These are phyloP conservation scores for Oldenlandia corymbosa DNA, from an alignment of 257 asterid species.

Conservation along the genomic window DNA sequence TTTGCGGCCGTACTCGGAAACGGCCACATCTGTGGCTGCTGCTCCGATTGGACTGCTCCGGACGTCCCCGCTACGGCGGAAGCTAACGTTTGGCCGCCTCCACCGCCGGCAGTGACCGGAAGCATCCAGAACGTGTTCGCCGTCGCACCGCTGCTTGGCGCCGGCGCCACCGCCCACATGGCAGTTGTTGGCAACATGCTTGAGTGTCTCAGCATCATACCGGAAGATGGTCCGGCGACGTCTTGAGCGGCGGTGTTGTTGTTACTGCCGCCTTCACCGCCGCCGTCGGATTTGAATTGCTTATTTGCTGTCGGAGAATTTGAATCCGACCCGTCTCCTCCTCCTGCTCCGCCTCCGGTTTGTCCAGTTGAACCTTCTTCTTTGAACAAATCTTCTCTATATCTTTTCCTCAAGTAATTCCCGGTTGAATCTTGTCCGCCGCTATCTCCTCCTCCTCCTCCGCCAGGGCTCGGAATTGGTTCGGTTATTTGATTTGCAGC, in stretches of 20 bases:
- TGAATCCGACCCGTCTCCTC: constrained; percentile 26
- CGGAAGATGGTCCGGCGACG: constrained; percentile 29
- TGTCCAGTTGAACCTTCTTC: constrained; percentile 41
- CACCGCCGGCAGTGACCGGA: constrained; percentile 35
- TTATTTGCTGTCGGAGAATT: constrained; percentile 52
- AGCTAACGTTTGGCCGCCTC: constrained; percentile 10
- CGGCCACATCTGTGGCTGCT: constrained; percentile 56
- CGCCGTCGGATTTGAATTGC: constrained; percentile 31
- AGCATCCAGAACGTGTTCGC: constrained; percentile 69
- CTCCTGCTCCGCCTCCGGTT: constrained; percentile 24
- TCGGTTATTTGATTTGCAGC: constrained; percentile 39
- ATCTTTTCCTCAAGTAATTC: constrained; percentile 60
- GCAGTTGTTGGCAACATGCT: constrained; percentile 44
- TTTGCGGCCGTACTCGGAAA: constrained; percentile 27
- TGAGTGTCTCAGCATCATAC: constrained; percentile 31
- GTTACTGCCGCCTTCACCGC: constrained; percentile 3
- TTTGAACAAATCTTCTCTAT: constrained; percentile 60
- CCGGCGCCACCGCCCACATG: constrained; percentile 58
- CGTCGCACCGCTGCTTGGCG: constrained; percentile 14
- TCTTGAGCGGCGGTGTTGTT: constrained; percentile 21
- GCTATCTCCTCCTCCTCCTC: constrained; percentile 17
- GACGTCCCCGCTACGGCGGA: constrained; percentile 11
- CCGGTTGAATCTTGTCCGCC: constrained; percentile 36
- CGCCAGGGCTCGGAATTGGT: constrained; percentile 26
- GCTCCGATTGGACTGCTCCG: constrained; percentile 25